These are phyloP conservation scores for Agastache rugosa DNA, from an alignment of 257 asterid species.

Conservation along the genomic window DNA sequence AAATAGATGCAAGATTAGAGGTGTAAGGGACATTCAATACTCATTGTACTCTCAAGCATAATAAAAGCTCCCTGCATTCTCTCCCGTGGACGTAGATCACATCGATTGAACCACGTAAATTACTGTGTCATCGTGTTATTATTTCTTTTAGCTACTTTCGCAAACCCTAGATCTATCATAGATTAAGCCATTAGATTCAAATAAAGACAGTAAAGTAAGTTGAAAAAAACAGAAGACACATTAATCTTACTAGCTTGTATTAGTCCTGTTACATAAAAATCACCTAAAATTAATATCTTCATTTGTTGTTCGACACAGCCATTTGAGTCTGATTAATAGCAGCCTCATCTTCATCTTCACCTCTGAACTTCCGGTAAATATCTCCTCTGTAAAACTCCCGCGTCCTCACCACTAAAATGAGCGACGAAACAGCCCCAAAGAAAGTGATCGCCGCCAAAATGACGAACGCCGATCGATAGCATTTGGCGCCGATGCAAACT, in stretches of 20 bases:
- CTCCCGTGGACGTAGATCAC: too few relatives aligned
- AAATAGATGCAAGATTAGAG: too few relatives aligned
- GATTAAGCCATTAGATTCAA: not conserved
- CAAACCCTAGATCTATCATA: too few relatives aligned
- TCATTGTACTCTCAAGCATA: too few relatives aligned
- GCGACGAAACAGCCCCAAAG: slow-evolving; percentile 64
- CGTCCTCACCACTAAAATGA: slow-evolving; percentile 68
- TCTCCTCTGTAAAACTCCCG: slow-evolving; percentile 66
- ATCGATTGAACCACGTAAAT: too few relatives aligned
- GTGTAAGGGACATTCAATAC: too few relatives aligned
- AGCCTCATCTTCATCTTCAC: slow-evolving; percentile 39
- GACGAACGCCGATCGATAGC: slow-evolving; percentile 61
- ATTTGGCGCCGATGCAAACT: slow-evolving; percentile 59
- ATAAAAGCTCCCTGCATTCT: too few relatives aligned
- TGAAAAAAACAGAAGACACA: not conserved
- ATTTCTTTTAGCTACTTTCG: too few relatives aligned
- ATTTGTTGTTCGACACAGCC: slow-evolving; percentile 37
- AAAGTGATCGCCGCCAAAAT: slow-evolving; percentile 56
- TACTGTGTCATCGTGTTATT: too few relatives aligned
- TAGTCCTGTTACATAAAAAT: too few relatives aligned
- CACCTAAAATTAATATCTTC: not conserved
- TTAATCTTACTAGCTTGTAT: not conserved
- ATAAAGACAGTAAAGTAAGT: too few relatives aligned
- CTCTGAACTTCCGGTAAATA: slow-evolving; percentile 73
- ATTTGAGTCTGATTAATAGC: slow-evolving; percentile 13